These are phyloP conservation scores for Pyrenophora teres DNA, from an alignment of 2,329 filamentous ascomycete species.

Conservation along the genomic window DNA sequence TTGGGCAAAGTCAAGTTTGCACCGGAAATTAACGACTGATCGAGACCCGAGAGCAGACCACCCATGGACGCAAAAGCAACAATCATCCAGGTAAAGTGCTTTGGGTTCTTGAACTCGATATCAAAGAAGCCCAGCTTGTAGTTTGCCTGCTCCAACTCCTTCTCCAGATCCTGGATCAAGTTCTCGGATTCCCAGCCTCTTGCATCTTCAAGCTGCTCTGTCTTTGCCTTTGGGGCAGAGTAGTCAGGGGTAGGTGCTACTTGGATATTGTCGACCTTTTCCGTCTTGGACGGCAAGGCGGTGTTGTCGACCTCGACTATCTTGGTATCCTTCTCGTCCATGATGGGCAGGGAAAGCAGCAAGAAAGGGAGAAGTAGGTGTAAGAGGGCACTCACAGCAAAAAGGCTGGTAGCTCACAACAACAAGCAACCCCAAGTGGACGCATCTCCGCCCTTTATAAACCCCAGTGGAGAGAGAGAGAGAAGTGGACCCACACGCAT, in stretches of 20 bases:
- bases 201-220: constrained; percentile 40
- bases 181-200: constrained; percentile 53
- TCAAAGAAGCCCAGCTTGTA: constrained; percentile 55
- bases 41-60: constrained; percentile 71
- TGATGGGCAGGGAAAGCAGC: constrained; percentile 16
- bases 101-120: constrained; percentile 64
- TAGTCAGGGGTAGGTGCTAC: constrained; percentile 27
- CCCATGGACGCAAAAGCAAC: constrained; percentile 77
- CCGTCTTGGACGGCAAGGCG: constrained; percentile 17
- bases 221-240: constrained; percentile 37
- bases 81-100: constrained; percentile 69
- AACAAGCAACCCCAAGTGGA: constrained; percentile 1
- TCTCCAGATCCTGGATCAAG: constrained; percentile 50
- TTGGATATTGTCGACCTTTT: constrained; percentile 26
- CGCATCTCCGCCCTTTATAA: constrained; percentile 31
- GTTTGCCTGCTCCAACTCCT: constrained; percentile 43
- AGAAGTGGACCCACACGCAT: constrained; percentile 16
- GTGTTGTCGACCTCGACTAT: constrained; percentile 12
- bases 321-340: constrained; percentile 36
- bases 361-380: constrained; percentile 6
- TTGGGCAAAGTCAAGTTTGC: constrained; percentile 69
- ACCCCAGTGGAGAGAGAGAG: constrained; percentile 22
- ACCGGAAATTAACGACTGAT: constrained; percentile 74
- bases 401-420: constrained; percentile 14
- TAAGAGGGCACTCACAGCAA: constrained; percentile 7